Evolutionary conservation across 306 rosid species (phyloP).

Genomic region (Neltuma alba): DNA sequence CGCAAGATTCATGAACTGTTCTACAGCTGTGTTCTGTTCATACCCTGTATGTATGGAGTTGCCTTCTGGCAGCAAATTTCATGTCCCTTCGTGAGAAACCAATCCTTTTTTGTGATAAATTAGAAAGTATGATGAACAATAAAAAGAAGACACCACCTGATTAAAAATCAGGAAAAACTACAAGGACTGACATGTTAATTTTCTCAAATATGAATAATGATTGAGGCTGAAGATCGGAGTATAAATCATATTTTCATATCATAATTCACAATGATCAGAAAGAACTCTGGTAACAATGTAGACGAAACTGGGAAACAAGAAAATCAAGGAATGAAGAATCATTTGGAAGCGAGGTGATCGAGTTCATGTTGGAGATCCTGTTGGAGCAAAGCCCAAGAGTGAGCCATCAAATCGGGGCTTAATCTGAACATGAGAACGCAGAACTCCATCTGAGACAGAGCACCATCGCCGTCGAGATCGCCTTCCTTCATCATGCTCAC

Average conservation of each 20-base stretch:
- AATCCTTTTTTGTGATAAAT: not conserved
- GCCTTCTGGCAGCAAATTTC: not conserved
- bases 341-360: not conserved
- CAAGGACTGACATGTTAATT: too few species aligned
- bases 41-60: not conserved
- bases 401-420: conserved; percentile 81
- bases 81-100: not conserved
- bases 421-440: conserved; percentile 97
- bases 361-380: conserved; percentile 30
- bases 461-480: conserved; percentile 83
- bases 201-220: too few species aligned
- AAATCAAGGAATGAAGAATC: not conserved
- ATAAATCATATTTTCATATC: not conserved
- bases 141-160: too few species aligned
- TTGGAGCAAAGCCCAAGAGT: conserved; percentile 72
- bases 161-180: too few species aligned
- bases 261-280: not conserved
- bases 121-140: too few species aligned
- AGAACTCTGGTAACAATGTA: not conserved
- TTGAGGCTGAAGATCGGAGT: not conserved
- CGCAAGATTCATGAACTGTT: not conserved
- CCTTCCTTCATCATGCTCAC: conserved; percentile 79
- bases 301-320: not conserved
- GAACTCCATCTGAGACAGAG: conserved; percentile 79
- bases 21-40: not conserved